Conservation (phyloP, 2,329 filamentous ascomycete genomes). For the Ilyonectria destructans region DNA sequence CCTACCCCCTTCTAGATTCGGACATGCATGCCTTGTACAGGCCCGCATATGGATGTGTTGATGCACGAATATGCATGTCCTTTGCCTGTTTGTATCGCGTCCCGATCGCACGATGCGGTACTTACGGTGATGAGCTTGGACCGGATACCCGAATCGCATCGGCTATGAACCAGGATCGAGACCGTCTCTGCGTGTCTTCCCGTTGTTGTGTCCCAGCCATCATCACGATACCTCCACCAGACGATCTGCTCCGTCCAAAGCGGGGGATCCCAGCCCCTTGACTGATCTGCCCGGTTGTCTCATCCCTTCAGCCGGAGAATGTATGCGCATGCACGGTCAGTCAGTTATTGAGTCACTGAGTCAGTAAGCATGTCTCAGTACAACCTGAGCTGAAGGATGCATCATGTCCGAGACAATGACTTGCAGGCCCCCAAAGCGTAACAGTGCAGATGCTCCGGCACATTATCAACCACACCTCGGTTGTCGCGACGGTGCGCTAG, state of each 20-base stretch:
- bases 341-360: not conserved
- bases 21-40: not conserved
- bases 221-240: not conserved
- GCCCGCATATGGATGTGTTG: not conserved
- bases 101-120: not conserved
- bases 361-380: slow-evolving; percentile 15
- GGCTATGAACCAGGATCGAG: not conserved
- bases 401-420: slow-evolving; percentile 8
- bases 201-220: not conserved
- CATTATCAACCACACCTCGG: not conserved
- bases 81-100: not conserved
- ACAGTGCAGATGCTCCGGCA: not conserved
- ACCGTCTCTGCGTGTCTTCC: not conserved
- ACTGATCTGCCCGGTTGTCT: not conserved
- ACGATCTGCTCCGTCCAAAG: not conserved
- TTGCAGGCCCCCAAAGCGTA: not conserved
- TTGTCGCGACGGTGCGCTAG: not conserved
- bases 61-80: not conserved
- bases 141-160: not conserved
- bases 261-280: too few species aligned
- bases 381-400: slow-evolving; percentile 9
- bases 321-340: slow-evolving; percentile 9
- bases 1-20: not conserved
- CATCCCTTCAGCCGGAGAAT: not conserved
- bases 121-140: not conserved